A percentile compares a stretch with the other conserved stretches of the same genome.
phyloP scores from a whole-genome alignment of 257 asterid genomes.

The Nicotiana knightiana region DNA sequence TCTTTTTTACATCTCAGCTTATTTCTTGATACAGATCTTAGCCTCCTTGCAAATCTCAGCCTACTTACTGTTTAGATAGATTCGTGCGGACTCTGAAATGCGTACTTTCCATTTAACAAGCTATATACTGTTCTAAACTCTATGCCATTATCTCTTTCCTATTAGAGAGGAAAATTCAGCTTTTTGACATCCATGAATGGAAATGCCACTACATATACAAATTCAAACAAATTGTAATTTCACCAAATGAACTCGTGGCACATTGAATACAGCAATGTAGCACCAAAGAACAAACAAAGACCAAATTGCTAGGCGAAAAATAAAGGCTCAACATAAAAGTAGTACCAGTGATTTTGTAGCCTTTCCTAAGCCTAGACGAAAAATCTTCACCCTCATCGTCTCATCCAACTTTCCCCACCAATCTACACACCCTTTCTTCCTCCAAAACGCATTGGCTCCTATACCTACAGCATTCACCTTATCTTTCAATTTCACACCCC shows the following conservation, averaged over 20 bases:
- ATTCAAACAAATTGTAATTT: neutral
- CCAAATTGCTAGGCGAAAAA: neutral
- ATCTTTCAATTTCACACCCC: constrained; percentile 69
- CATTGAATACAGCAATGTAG: neutral
- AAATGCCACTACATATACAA: neutral
- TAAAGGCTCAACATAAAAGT: constrained; percentile 1
- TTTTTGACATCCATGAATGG: neutral
- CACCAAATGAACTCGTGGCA: neutral
- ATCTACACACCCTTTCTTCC: constrained; percentile 95
- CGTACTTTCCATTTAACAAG: neutral
- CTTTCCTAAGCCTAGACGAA: constrained; percentile 54
- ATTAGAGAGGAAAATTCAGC: neutral
- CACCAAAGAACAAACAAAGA: neutral
- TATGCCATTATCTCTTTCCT: neutral
- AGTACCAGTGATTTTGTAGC: constrained; percentile 75
- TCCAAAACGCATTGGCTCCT: constrained; percentile 78
- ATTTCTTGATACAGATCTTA: neutral
- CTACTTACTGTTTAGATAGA: neutral
- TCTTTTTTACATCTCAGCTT: neutral
- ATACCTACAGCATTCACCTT: constrained; percentile 56
- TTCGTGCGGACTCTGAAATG: neutral
- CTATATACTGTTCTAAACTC: neutral
- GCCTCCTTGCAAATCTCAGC: neutral
- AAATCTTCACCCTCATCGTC: constrained; percentile 49
- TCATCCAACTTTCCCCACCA: constrained; percentile 94